phyloP scores from a whole-genome alignment of 208 protist species.

The Wallacemonas rigidus region DNA sequence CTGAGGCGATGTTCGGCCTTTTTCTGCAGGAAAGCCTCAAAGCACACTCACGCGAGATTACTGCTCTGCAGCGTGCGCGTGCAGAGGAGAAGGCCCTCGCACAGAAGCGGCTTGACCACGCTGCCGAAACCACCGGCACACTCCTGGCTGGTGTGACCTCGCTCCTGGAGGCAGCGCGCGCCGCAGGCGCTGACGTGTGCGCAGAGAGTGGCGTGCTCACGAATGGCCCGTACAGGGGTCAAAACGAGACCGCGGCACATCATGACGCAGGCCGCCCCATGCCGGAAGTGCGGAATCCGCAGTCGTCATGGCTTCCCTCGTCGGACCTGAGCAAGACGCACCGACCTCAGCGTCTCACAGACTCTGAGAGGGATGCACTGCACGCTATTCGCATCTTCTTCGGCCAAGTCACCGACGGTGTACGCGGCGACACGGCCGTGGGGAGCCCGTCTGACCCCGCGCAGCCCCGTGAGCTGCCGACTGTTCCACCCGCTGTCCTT shows the following conservation, averaged over 20 bases:
- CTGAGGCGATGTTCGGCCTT: not conserved
- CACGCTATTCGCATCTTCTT: not conserved
- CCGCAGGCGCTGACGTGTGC: not conserved
- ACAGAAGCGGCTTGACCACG: slow-evolving; percentile 9
- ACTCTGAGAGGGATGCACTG: not conserved
- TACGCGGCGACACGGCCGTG: not conserved
- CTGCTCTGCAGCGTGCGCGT: not conserved
- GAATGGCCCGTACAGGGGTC: not conserved
- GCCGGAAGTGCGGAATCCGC: slow-evolving; percentile 17
- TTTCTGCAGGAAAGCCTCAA: slow-evolving; percentile 10
- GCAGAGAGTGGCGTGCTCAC: slow-evolving; percentile 7
- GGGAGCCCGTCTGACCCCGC: too few species aligned
- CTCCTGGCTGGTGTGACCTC: slow-evolving; percentile 4
- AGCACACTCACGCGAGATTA: not conserved
- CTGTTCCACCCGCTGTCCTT: not conserved
- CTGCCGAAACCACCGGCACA: slow-evolving; percentile 1
- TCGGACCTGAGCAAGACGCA: not conserved
- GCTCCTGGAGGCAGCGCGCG: slow-evolving; percentile 2
- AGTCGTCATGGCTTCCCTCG: not conserved
- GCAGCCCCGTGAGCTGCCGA: not conserved
- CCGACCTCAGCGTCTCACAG: not conserved
- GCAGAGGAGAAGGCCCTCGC: not conserved
- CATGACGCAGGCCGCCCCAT: not conserved
- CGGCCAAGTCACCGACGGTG: not conserved
- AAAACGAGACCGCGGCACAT: not conserved